Evolutionary conservation across 1,284 basidiomycete genomes (phyloP), one percentile per base, ranked within the genome.

Genomic region (Flammula alnicola): DNA sequence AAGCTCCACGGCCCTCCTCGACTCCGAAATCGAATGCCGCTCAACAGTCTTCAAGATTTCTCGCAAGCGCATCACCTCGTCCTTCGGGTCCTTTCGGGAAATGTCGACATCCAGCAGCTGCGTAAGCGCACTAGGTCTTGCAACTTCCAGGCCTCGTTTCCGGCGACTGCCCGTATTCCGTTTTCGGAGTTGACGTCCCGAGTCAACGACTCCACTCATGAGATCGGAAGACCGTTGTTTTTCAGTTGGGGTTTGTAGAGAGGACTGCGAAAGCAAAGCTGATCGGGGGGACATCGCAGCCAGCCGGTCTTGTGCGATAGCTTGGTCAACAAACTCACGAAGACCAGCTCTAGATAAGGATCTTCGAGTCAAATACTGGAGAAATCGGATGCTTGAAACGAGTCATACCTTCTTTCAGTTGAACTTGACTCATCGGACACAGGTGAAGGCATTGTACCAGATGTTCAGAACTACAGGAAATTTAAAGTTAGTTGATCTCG

Each of bases 41-140:
- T 78, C 71, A 8, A 80, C 76, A 3, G 72, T 67, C 47, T 77
- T 73, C 4, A 88, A 65, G 17, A 75, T 69, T 55, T 76, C 76
- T 41, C 79, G 77, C 50, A 84, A 71, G 52, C 77, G 76, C 22
- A 72, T 69, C 5, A 73, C 68, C 55, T 87, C 81, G 50, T 79
- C 75, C 51, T 83, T 81, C 42, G 83, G 79, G 37, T 72, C 73
- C 39, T 83, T 69, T 33, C 86, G 71, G 29, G 80, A 64, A 10
- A 69, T 66, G 31, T 84, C 55, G 3, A 85, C 67, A 50, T 83
- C 81, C 3, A 69, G 35, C 8, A 57, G 60, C 6, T 65, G 56
- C 11, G 63, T 56, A 23, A 57, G 49, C 5, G 45, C 38, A 30
- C 52, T 54, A 14, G 53, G 37, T 16, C 48, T 42, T 23, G 25